These are phyloP conservation scores for Penicillium rolfsii DNA, from an alignment of 2,329 filamentous ascomycete species.

Conservation along the genomic window DNA sequence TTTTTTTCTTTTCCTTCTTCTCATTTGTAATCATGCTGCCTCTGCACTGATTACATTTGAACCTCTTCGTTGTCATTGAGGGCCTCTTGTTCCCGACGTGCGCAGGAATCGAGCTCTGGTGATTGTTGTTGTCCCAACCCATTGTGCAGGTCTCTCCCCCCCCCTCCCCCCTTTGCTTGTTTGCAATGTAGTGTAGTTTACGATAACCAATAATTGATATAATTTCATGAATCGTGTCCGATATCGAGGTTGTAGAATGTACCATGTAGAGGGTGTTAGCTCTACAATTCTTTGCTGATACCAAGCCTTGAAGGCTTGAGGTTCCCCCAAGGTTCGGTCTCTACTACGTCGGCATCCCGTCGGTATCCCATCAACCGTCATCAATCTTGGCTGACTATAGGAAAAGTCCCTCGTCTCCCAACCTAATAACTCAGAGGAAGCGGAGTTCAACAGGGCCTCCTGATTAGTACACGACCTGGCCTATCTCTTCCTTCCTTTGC, in stretches of 20 bases:
- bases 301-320: neutral
- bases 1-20: conserved; percentile 7
- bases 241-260: neutral
- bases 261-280: neutral
- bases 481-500: neutral
- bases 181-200: conserved; percentile 28
- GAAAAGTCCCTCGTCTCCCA: neutral
- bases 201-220: conserved; percentile 13
- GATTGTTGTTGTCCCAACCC: conserved; percentile 2
- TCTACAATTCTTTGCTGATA: neutral
- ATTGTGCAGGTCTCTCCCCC: conserved; percentile 7
- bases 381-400: neutral
- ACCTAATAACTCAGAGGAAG: neutral
- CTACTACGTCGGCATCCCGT: neutral
- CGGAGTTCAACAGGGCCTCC: neutral
- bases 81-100: conserved; percentile 6
- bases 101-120: conserved; percentile 6
- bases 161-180: neutral
- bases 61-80: neutral
- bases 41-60: conserved; percentile 9
- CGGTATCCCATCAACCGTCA: neutral
- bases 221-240: neutral
- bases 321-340: neutral
- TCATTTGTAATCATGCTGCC: conserved; percentile 12
- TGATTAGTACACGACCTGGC: neutral